These are phyloP conservation scores for Calocybe cyanea DNA, from an alignment of 768 basidiomycete genomes.

Conservation along the genomic window DNA sequence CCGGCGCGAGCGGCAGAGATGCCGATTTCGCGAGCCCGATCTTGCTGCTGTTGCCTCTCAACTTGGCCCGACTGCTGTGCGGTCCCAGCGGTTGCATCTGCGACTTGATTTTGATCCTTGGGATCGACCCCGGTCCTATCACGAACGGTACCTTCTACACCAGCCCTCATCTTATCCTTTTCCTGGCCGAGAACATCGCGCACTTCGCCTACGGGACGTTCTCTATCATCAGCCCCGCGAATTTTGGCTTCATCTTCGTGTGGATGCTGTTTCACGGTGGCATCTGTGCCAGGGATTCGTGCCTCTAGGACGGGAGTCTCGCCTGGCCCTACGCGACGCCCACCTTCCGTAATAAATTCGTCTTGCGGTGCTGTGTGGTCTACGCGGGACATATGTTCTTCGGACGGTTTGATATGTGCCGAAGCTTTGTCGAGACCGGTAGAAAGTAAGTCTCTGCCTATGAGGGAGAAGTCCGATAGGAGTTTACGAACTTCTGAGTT, in stretches of 20 bases:
- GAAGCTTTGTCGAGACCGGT: constrained; percentile 70
- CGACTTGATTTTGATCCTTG: neutral
- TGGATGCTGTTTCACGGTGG: constrained; percentile 40
- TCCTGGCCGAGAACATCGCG: constrained; percentile 19
- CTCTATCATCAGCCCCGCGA: constrained; percentile 28
- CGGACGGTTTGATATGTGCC: constrained; percentile 58
- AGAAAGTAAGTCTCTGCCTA: constrained; percentile 82
- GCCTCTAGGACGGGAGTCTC: constrained; percentile 34
- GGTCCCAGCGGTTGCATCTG: neutral
- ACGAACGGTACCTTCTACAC: constrained; percentile 5
- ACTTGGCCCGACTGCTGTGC: neutral
- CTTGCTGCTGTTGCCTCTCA: neutral
- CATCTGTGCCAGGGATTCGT: constrained; percentile 27
- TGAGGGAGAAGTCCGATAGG: constrained; percentile 68
- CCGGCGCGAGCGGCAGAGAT: constrained; percentile 1
- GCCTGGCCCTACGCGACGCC: constrained; percentile 23
- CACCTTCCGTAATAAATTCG: constrained; percentile 55
- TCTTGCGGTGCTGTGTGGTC: constrained; percentile 68
- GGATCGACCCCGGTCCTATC: constrained; percentile 7
- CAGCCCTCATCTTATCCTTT: constrained; percentile 10
- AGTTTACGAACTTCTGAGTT: constrained; percentile 94
- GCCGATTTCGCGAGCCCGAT: neutral
- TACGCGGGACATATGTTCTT: constrained; percentile 58
- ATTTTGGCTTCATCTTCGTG: constrained; percentile 38
- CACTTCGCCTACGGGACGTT: constrained; percentile 23